Percentiles rank a stretch among this genome's conserved stretches.
phyloP scores from a whole-genome alignment of 495 filamentous ascomycete genomes.

The Astrothelium macrocarpum region DNA sequence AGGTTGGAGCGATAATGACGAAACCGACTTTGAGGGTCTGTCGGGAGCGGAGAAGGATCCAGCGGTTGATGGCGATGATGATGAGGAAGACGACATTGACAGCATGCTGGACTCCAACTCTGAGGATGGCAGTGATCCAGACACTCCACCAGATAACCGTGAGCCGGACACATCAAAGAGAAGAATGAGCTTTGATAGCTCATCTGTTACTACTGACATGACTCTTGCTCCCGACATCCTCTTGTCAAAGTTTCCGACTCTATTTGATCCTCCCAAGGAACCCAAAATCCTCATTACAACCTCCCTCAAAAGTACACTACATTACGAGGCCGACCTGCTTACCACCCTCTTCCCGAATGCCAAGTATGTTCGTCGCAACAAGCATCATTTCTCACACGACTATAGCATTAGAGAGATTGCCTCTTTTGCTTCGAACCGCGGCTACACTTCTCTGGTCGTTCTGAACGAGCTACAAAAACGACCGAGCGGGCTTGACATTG shows the following conservation, averaged over 20 bases:
- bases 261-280: slow-evolving; percentile 54
- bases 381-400: slow-evolving; percentile 70
- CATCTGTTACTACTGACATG: slow-evolving; percentile 27
- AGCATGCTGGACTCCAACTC: slow-evolving; percentile 56
- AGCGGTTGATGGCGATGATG: slow-evolving; percentile 39
- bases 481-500: slow-evolving; percentile 63
- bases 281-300: slow-evolving; percentile 90
- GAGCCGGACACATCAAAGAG: slow-evolving; percentile 15
- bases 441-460: slow-evolving; percentile 70
- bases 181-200: slow-evolving; percentile 20
- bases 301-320: slow-evolving; percentile 70
- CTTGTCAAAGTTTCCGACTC: slow-evolving; percentile 55
- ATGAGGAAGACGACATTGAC: slow-evolving; percentile 50
- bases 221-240: slow-evolving; percentile 35
- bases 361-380: slow-evolving; percentile 74
- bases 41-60: slow-evolving; percentile 27
- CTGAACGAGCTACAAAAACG: slow-evolving; percentile 78
- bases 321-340: slow-evolving; percentile 68
- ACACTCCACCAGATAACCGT: slow-evolving; percentile 9
- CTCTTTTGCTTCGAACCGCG: slow-evolving; percentile 68
- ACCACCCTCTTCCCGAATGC: slow-evolving; percentile 76
- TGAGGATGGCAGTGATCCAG: slow-evolving; percentile 37
- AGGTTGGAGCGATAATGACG: not conserved
- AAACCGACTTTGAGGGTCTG: not conserved
- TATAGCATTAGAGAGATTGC: slow-evolving; percentile 86